phyloP scores from a whole-genome alignment of 495 filamentous ascomycete species.

The Polyplosphaeria fusca region DNA sequence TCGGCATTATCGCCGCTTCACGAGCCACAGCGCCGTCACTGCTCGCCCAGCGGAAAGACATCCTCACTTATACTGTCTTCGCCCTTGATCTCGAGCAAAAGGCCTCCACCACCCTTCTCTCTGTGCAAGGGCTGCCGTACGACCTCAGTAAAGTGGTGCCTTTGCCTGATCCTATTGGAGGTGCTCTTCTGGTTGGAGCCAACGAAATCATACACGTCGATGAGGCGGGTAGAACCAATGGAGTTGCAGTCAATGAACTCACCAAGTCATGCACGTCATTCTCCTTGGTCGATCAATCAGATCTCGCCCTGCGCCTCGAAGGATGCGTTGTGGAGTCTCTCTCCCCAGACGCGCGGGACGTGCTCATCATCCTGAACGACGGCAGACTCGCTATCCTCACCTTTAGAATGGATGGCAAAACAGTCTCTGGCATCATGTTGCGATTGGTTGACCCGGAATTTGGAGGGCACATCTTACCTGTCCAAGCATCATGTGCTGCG shows the following conservation, averaged over 20 bases:
- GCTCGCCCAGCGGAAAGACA: constrained; percentile 74
- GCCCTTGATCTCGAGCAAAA: constrained; percentile 91
- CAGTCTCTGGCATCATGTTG: constrained; percentile 79
- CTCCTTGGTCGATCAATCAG: constrained; percentile 76
- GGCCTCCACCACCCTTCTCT: constrained; percentile 88
- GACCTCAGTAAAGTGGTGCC: constrained; percentile 84
- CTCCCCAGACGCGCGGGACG: constrained; percentile 68
- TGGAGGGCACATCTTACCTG: constrained; percentile 59
- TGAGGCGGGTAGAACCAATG: constrained; percentile 89
- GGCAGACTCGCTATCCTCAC: constrained; percentile 72
- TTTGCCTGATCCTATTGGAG: constrained; percentile 81
- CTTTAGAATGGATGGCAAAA: constrained; percentile 88
- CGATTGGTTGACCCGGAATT: constrained; percentile 56
- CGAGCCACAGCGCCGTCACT: constrained; percentile 67
- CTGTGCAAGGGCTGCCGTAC: constrained; percentile 78
- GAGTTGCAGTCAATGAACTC: constrained; percentile 91
- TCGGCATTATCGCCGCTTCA: constrained; percentile 84
- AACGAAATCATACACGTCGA: constrained; percentile 96
- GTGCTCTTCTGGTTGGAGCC: constrained; percentile 76
- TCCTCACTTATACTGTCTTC: constrained; percentile 85
- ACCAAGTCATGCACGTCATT: constrained; percentile 76
- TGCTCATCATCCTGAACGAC: constrained; percentile 76
- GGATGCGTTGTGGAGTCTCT: constrained; percentile 75
- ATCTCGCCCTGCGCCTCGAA: constrained; percentile 76
- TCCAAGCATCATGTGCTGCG: constrained; percentile 65